Conservation (phyloP, 2,329 filamentous ascomycete genomes). For the Lasiodiplodia citricola region DNA sequence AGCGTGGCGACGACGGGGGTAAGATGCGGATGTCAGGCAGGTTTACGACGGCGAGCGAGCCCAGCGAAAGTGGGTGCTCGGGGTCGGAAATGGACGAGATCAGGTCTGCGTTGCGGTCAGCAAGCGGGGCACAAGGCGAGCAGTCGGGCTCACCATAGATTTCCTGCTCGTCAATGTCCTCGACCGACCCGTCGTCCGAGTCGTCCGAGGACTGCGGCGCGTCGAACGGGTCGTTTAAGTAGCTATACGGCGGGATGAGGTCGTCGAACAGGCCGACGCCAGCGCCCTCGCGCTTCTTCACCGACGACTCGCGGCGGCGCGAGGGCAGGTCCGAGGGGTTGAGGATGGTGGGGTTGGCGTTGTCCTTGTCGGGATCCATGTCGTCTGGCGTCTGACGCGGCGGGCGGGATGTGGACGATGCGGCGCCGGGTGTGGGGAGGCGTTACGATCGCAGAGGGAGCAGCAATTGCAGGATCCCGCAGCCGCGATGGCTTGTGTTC, state of each 20-base stretch:
- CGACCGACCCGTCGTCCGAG: slow-evolving; percentile 66
- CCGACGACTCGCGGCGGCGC: slow-evolving; percentile 59
- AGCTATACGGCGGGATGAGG: slow-evolving; percentile 56
- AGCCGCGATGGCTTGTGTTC: slow-evolving; percentile 15
- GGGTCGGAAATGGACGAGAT: slow-evolving; percentile 95
- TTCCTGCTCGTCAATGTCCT: slow-evolving; percentile 95
- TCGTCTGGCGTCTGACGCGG: slow-evolving; percentile 26
- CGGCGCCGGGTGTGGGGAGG: slow-evolving; percentile 11
- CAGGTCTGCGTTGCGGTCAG: slow-evolving; percentile 65
- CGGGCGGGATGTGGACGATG: slow-evolving; percentile 20
- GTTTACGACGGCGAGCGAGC: slow-evolving; percentile 92
- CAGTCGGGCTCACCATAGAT: slow-evolving; percentile 73
- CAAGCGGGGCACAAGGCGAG: background rate
- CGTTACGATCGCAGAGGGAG: slow-evolving; percentile 14
- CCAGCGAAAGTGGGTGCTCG: slow-evolving; percentile 92
- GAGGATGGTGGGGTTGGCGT: slow-evolving; percentile 93
- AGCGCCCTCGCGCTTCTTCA: slow-evolving; percentile 52
- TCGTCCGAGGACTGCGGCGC: slow-evolving; percentile 43
- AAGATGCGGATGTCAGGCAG: slow-evolving; percentile 89
- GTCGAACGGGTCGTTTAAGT: slow-evolving; percentile 56
- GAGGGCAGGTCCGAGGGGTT: slow-evolving; percentile 88
- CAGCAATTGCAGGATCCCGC: slow-evolving; percentile 12
- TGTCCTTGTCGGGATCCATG: slow-evolving; percentile 60
- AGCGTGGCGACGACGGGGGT: slow-evolving; percentile 66
- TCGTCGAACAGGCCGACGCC: slow-evolving; percentile 61